phyloP scores from a whole-genome alignment of 164 flowering plant genomes.

The Vitis rupestris region DNA sequence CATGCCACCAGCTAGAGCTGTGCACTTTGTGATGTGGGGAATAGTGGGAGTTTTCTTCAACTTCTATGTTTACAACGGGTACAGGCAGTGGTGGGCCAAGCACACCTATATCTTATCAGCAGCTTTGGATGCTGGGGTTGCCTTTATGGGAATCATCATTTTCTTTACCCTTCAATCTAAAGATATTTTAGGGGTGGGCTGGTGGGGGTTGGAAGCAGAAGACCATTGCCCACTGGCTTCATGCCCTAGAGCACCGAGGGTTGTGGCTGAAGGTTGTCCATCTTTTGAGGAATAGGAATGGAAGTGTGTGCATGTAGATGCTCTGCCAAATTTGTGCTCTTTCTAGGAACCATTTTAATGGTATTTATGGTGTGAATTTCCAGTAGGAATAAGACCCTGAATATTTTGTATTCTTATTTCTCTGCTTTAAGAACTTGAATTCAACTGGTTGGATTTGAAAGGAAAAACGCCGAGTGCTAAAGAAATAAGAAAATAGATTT shows the following conservation, averaged over 20 bases:
- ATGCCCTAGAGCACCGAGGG: conserved; percentile 71
- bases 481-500: no score
- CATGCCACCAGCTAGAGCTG: conserved; percentile 60
- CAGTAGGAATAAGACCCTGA: no score
- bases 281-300: neutral
- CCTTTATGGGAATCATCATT: conserved; percentile 47
- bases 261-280: conserved; percentile 67
- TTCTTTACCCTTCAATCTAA: conserved; percentile 43
- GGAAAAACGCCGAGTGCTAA: no score
- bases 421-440: no score
- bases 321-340: no score
- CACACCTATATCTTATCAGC: conserved; percentile 65
- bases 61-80: conserved; percentile 38
- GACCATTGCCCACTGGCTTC: conserved; percentile 63
- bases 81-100: conserved; percentile 78
- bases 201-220: conserved; percentile 57
- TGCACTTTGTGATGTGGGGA: conserved; percentile 52
- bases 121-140: conserved; percentile 72
- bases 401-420: no score
- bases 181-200: conserved; percentile 36
- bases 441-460: no score
- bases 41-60: conserved; percentile 56
- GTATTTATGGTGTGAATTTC: no score
- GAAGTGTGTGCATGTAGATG: no score
- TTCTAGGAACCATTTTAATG: no score